Base-by-base conservation (phyloP, 1,284 basidiomycete genomes). In the Ganoderma leucocontextum region DNA sequence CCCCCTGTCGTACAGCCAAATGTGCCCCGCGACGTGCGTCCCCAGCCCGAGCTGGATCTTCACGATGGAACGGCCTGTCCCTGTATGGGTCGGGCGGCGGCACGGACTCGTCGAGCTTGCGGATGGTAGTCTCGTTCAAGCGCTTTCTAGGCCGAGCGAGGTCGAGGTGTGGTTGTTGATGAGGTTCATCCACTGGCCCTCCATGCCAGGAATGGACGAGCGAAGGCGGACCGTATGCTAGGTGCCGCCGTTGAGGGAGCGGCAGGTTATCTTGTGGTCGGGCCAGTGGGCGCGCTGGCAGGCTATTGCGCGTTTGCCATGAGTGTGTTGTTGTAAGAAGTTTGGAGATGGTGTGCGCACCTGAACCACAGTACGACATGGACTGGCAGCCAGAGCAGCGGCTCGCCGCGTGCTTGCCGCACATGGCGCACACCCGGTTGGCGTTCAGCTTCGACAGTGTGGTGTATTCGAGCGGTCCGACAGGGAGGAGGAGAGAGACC, bases 1-100 rank as follows among this genome's bases (percentile, higher is more conserved):
- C 71, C 81, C 57, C n/a, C 81, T 75, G 67, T 85, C 84, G 67
- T 85, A 84, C 19, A 85, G 73, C 67, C 82, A 68, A 68, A 84
- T 78, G 42, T 62, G 42, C 53, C 53, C 60, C 29, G 53, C 42
- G 17, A 39, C 47, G 29, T 29, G 29, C 29, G 29, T 29, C 4
- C 44, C 57, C 2, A 75, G 9, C 2, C 52, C 66, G 35, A 70
- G 36, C 66, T 85, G 83, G 38, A 85, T 75, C 70, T 85, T 86
- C 69, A 83, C 75, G 29, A 85, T 29, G 75, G 75, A 84, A 85
- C 1, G 76, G 71, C 35, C 77, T 78, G 13, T 79, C 75, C 13
- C 77, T 77, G 69, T 83, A 80, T 13, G 80, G 74, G 70, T 84
- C 80, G 7, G 77, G 76, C 7, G 76, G 77, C 7, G 72, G 60